Percentiles rank a stretch among this genome's conserved stretches.
Evolutionary conservation across 2,329 filamentous ascomycete genomes (phyloP).

Genomic region (Aspergillus jensenii): DNA sequence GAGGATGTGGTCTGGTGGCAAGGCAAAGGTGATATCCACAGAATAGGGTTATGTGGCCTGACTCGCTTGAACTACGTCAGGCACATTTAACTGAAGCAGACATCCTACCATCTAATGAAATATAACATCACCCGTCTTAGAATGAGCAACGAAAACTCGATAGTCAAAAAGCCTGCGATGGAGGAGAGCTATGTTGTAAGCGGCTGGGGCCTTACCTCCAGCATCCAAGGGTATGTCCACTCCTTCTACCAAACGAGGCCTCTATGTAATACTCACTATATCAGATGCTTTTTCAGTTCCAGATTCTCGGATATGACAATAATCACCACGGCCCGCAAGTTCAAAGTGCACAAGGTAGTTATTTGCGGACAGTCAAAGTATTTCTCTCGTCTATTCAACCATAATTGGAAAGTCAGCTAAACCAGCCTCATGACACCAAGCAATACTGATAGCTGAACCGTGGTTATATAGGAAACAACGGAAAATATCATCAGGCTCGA

Average conservation of each 20-base stretch:
- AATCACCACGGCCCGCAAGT: constrained; percentile 11
- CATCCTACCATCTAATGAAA: too few species aligned
- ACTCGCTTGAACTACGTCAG: too few species aligned
- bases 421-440: too few species aligned
- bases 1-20: too few species aligned
- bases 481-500: constrained; percentile 8
- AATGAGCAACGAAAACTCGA: too few species aligned
- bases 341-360: constrained; percentile 18
- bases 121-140: too few species aligned
- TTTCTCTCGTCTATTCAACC: constrained; percentile 14
- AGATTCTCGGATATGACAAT: constrained; percentile 18
- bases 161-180: too few species aligned
- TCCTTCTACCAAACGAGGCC: background rate
- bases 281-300: constrained; percentile 1
- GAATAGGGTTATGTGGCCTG: too few species aligned
- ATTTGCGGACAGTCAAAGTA: constrained; percentile 18
- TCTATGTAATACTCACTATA: background rate
- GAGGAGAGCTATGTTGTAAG: too few species aligned
- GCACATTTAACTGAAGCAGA: too few species aligned
- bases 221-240: background rate
- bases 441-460: background rate
- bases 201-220: background rate
- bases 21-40: too few species aligned
- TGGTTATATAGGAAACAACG: background rate
- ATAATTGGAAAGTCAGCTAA: too few species aligned